A percentile compares a stretch with the other conserved stretches of the same genome.
phyloP scores from a whole-genome alignment of 2,329 filamentous ascomycete genomes.

The Phialophora tarda region DNA sequence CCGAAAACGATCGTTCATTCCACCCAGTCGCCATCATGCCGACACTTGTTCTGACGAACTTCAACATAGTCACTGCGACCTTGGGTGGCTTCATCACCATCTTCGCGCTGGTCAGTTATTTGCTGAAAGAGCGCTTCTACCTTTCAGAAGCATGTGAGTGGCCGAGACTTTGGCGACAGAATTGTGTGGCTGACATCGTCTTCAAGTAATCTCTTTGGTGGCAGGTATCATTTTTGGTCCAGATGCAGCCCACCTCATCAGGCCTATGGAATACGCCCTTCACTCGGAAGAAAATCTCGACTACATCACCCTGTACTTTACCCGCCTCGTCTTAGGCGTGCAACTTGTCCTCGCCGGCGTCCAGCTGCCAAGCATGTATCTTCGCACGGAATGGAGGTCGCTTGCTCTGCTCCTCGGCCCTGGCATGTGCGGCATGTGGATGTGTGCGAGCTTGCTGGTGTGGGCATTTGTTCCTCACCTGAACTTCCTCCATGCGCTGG shows the following conservation, averaged over 20 bases:
- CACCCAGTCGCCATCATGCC: not conserved
- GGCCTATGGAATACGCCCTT: conserved; percentile 75
- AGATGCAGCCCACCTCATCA: conserved; percentile 74
- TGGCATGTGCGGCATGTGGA: conserved; percentile 86
- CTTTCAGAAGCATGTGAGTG: conserved; percentile 83
- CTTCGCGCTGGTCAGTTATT: conserved; percentile 88
- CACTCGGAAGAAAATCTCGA: conserved; percentile 65
- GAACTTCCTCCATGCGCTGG: conserved; percentile 76
- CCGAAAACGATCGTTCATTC: not conserved
- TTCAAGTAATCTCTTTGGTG: conserved; percentile 77
- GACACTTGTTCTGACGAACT: conserved; percentile 57
- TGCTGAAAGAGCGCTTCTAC: conserved; percentile 88
- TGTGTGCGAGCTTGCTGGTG: conserved; percentile 76
- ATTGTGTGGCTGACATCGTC: conserved; percentile 28
- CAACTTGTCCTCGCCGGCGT: conserved; percentile 89
- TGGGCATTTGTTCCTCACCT: conserved; percentile 76
- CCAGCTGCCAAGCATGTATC: conserved; percentile 82
- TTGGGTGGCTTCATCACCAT: conserved; percentile 85
- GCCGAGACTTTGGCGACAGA: not conserved
- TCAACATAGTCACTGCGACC: conserved; percentile 81
- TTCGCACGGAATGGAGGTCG: conserved; percentile 77
- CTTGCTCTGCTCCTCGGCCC: conserved; percentile 77
- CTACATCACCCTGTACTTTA: conserved; percentile 80
- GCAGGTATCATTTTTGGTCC: conserved; percentile 81
- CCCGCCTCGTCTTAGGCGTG: conserved; percentile 83